These are phyloP conservation scores for Stylonectria norvegica DNA, from an alignment of 2,329 filamentous ascomycete species.

Conservation along the genomic window DNA sequence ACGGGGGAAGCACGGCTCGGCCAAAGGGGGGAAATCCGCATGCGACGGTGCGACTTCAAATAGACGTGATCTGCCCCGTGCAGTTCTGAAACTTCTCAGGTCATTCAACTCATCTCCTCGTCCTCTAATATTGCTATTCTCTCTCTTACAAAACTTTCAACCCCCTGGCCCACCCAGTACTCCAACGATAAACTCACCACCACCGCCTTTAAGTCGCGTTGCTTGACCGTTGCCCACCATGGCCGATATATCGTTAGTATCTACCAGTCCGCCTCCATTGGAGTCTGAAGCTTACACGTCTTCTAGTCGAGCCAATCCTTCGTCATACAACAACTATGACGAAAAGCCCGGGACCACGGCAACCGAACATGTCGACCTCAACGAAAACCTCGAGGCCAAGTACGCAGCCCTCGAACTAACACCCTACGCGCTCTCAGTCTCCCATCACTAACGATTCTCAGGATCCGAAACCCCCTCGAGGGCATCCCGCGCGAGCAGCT, in stretches of 20 bases:
- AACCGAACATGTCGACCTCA: slow-evolving; percentile 35
- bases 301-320: slow-evolving; percentile 13
- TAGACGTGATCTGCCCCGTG: slow-evolving; percentile 5
- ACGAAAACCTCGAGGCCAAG: slow-evolving; percentile 42
- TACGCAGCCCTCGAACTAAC: slow-evolving; percentile 26
- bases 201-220: background rate
- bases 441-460: slow-evolving; percentile 15
- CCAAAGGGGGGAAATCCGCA: background rate
- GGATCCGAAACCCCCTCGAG: slow-evolving; percentile 46
- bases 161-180: no score
- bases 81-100: slow-evolving; percentile 9
- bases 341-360: slow-evolving; percentile 24
- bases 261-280: background rate
- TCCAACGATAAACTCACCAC: no score
- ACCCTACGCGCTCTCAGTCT: background rate
- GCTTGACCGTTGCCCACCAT: slow-evolving; percentile 17
- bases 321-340: slow-evolving; percentile 19
- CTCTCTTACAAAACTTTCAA: no score
- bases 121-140: slow-evolving; percentile 10
- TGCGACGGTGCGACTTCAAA: slow-evolving; percentile 5
- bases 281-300: background rate
- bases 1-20: no score
- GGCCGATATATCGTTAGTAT: slow-evolving; percentile 21
- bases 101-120: slow-evolving; percentile 5
- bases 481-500: slow-evolving; percentile 50